phyloP scores from a whole-genome alignment of 1,284 basidiomycete species.

The Puccinia horiana region DNA sequence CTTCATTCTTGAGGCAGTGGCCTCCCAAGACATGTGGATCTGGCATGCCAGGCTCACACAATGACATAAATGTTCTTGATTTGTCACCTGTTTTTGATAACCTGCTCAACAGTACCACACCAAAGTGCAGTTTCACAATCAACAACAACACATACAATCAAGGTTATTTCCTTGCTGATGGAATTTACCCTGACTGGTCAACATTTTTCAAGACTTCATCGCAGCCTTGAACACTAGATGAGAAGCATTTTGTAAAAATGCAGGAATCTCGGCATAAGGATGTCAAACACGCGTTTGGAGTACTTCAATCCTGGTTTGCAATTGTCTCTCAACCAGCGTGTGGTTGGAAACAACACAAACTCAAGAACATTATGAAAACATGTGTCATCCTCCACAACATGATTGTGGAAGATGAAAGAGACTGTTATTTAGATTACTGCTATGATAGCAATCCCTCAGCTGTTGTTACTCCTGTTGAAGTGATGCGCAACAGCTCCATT shows the following conservation, averaged over 20 bases:
- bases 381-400: slow-evolving; percentile 34
- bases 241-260: slow-evolving; percentile 2
- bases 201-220: slow-evolving; percentile 2
- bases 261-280: background rate
- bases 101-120: background rate
- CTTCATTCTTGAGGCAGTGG: slow-evolving; percentile 18
- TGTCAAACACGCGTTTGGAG: slow-evolving; percentile 3
- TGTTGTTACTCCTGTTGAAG: background rate
- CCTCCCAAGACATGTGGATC: slow-evolving; percentile 21
- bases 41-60: slow-evolving; percentile 27
- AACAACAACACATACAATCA: background rate
- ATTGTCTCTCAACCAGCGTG: background rate
- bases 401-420: slow-evolving; percentile 5
- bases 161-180: slow-evolving; percentile 22
- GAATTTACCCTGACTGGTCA: slow-evolving; percentile 25
- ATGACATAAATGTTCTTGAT: slow-evolving; percentile 9
- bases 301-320: background rate
- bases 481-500: background rate
- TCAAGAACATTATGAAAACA: background rate
- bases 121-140: background rate
- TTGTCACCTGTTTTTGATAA: slow-evolving; percentile 4
- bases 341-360: slow-evolving; percentile 13
- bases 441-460: background rate
- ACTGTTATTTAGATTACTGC: background rate
- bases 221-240: background rate